phyloP scores from a whole-genome alignment of 495 filamentous ascomycete species.

The Parachaetomium inaequale region DNA sequence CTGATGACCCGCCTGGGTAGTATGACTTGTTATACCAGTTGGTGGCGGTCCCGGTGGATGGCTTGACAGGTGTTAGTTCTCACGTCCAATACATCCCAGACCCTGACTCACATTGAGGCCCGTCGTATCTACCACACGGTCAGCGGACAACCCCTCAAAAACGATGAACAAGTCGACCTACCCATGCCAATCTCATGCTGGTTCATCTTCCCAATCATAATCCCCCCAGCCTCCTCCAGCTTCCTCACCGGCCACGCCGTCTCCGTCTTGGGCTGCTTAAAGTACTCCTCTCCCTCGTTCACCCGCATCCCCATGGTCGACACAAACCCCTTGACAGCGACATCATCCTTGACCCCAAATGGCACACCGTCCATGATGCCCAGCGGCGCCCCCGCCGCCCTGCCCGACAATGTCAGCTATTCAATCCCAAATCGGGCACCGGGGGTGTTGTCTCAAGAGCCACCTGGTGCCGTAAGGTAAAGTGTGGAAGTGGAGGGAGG shows the following conservation, averaged over 20 bases:
- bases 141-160: not conserved
- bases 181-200: slow-evolving; percentile 84
- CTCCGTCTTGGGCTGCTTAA: slow-evolving; percentile 27
- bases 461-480: no score
- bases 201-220: slow-evolving; percentile 79
- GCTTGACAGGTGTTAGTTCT: slow-evolving; percentile 51
- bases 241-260: slow-evolving; percentile 70
- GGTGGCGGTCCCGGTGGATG: slow-evolving; percentile 69
- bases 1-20: slow-evolving; percentile 87
- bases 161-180: not conserved
- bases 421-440: no score
- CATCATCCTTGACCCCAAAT: slow-evolving; percentile 84
- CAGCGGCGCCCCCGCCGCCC: slow-evolving; percentile 56
- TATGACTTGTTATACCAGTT: slow-evolving; percentile 80
- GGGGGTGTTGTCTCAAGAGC: no score
- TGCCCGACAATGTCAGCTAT: no score
- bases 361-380: slow-evolving; percentile 79
- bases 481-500: no score
- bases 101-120: slow-evolving; percentile 37
- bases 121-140: slow-evolving; percentile 29
- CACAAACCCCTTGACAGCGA: slow-evolving; percentile 69
- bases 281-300: slow-evolving; percentile 38
- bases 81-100: not conserved
- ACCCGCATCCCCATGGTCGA: slow-evolving; percentile 53
- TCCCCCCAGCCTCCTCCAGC: slow-evolving; percentile 72